These are phyloP conservation scores for Phytophthora foliorum DNA, from an alignment of 352 stramenopile genomes.

Conservation along the genomic window DNA sequence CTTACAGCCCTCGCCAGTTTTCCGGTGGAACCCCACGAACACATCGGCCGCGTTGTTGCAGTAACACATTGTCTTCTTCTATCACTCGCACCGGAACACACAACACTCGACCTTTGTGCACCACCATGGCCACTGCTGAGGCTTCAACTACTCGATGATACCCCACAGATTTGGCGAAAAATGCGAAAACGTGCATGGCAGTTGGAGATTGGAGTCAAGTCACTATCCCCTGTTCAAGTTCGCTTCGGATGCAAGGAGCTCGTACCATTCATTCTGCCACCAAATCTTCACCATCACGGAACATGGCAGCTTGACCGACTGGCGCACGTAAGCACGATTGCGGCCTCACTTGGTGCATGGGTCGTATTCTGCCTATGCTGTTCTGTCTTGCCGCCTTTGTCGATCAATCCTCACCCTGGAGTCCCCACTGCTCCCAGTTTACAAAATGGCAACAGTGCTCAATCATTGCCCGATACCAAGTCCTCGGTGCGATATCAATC, in stretches of 20 bases:
- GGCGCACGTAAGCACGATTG: conserved; percentile 57
- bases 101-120: conserved; percentile 34
- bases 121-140: conserved; percentile 61
- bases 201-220: conserved; percentile 34
- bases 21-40: conserved; percentile 48
- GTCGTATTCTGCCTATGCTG: conserved; percentile 50
- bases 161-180: conserved; percentile 42
- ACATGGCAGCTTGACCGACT: conserved; percentile 28
- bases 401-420: not conserved
- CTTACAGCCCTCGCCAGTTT: conserved; percentile 54
- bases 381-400: conserved; percentile 10
- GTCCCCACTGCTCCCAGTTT: not conserved
- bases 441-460: not conserved
- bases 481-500: not conserved
- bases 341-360: conserved; percentile 58
- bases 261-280: conserved; percentile 21
- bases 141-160: conserved; percentile 55
- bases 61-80: conserved; percentile 56
- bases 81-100: conserved; percentile 43
- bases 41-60: conserved; percentile 50
- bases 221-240: conserved; percentile 44
- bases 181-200: conserved; percentile 50
- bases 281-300: not conserved
- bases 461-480: not conserved
- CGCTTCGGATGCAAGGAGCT: conserved; percentile 49